Base-by-base conservation (phyloP, 257 asterid species). In the Jasminum sambac region DNA sequence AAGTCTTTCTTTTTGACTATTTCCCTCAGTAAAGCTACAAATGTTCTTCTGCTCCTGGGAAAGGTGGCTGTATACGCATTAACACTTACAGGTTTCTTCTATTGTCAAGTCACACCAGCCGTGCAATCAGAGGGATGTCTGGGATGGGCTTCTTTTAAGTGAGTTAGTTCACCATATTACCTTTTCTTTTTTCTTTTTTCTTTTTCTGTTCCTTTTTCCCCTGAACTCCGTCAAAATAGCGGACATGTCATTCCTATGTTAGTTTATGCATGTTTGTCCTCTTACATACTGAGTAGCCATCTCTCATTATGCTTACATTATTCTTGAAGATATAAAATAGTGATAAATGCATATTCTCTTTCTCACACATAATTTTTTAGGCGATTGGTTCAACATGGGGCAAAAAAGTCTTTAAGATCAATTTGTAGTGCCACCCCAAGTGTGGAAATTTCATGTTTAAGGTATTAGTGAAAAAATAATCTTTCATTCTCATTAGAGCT, bases 11-110 rank as follows among this genome's bases (percentile, higher is more conserved):
- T 11, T 77, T 57, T 64, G 30, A 66, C 72, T 69, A 66, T 72
- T 77, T 66, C 67, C 77, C 76, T 63, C 96, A 94, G 99, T 82
- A 89, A 89, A 84, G 89, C 96, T 71, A 83, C 90, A 76, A 83
- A 91, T 75, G 96, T 86, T 75, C 84, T 94, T 76, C 83, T 85
- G 59, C 90, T 87, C 72, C 73, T 94, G 92, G 96, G 96, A 60
- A 94, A 78, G 85, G 96, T 86, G 85, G 99, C 97, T 69, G 83
- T 90, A 46, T 91, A 94, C 80, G 96, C 99, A 44, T 85, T 94
- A 84, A 82, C 84, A 63, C 80, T 94, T 80, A 91, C 99, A 61
- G 96, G 96, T 63, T 85, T 94, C 80, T 94, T 94, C 87, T 89
- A 88, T 81, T 91, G 86, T 70, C 91, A 85, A 85, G 87, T 83